Evolutionary conservation across 177 flowering plant species (phyloP), one percentile per base, ranked within the genome.

Genomic region (Vitis hybrid): DNA sequence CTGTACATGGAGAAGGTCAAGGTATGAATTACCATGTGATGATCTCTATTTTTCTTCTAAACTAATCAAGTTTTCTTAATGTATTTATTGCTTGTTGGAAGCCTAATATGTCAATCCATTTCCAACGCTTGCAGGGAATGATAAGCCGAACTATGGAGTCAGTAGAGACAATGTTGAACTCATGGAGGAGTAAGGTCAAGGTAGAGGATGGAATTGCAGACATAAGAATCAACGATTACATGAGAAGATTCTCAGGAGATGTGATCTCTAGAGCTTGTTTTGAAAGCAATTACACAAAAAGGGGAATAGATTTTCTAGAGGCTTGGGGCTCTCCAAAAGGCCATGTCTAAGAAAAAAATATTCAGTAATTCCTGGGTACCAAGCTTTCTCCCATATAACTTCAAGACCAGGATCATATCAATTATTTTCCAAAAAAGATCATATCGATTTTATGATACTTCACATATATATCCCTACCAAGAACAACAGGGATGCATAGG

Each of bases 201-300:
- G 35, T 1, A 3, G 77, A 57, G 11, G 84, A 72, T 17, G 85
- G 82, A 56, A 21, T 71, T 32, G 76, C 69, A 15, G 78, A 83
- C 9, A 74, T 87, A 11, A 75, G 67, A 17, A 71, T 87, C 13
- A 86, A 85, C 49, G 79, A 56, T n/a, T 64, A 75, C 56, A 56
- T 85, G 83, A 82, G 82, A 64, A 82, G 68, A 52, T 81, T 85
- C 59, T 83, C 87, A 13, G 83, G 82, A 12, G 87, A 82, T 64
- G 77, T 87, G 9, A 83, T 85, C 21, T 85, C 87, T 2, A 83
- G 74, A 72, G 81, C 84, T 13, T 85, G 81, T 59, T 87, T 87
- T 71, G 90, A 88, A 10, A 82, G 86, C 54, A 74, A 66, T 48
- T 85, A 76, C 48, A 55, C 71, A 24, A 6, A 69, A 69, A 67